These are phyloP conservation scores for Psilocybe tampanensis DNA, from an alignment of 768 basidiomycete genomes.

Conservation along the genomic window DNA sequence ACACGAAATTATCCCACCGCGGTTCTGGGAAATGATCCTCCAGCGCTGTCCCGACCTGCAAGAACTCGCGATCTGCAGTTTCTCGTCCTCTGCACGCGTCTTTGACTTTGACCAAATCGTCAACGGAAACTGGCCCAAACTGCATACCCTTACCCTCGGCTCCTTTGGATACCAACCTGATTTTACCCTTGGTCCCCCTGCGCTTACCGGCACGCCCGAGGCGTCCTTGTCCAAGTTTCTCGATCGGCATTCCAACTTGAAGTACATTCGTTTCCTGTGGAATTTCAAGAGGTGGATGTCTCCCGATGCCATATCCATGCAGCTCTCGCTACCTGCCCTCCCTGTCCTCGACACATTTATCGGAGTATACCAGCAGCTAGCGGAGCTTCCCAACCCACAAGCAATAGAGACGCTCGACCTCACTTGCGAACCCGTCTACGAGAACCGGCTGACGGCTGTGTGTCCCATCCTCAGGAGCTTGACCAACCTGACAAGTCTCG, in stretches of 20 bases:
- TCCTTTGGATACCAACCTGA: slow-evolving; percentile 52
- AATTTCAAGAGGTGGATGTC: slow-evolving; percentile 54
- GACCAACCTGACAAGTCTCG: slow-evolving; percentile 40
- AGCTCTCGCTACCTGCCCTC: slow-evolving; percentile 27
- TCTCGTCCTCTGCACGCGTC: slow-evolving; percentile 47
- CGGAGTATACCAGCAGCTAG: slow-evolving; percentile 50
- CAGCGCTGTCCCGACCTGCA: slow-evolving; percentile 48
- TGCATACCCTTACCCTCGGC: slow-evolving; percentile 48
- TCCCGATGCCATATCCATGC: slow-evolving; percentile 38
- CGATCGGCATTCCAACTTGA: slow-evolving; percentile 37
- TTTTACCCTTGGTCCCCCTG: slow-evolving; percentile 38
- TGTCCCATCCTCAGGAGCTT: slow-evolving; percentile 37
- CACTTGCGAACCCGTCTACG: slow-evolving; percentile 51
- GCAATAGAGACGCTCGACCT: slow-evolving; percentile 45
- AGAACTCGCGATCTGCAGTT: slow-evolving; percentile 51
- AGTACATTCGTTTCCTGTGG: slow-evolving; percentile 49
- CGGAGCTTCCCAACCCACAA: slow-evolving; percentile 35
- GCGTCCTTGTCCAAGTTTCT: slow-evolving; percentile 37
- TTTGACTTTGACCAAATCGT: slow-evolving; percentile 44
- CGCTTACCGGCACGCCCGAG: slow-evolving; percentile 19
- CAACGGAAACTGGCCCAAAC: slow-evolving; percentile 40
- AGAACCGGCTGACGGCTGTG: slow-evolving; percentile 32
- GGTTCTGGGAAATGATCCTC: slow-evolving; percentile 52
- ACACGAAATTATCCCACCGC: slow-evolving; percentile 39
- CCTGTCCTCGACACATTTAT: slow-evolving; percentile 43